phyloP scores from a whole-genome alignment of 352 stramenopile genomes.

The Globisporangium paroecandrum region DNA sequence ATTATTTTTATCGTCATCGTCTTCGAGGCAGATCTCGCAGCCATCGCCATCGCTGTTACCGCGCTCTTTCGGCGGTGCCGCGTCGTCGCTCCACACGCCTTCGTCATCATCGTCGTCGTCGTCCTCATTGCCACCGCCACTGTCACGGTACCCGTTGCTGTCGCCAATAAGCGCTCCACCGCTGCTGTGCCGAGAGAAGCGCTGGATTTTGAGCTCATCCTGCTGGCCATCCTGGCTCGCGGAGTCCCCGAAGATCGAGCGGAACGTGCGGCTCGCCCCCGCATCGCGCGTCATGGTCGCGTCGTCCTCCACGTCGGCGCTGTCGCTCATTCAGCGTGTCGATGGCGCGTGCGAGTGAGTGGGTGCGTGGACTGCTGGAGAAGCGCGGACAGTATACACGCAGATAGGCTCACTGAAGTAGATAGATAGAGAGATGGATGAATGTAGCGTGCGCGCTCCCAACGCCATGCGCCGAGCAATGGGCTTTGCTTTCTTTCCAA shows the following conservation, averaged over 20 bases:
- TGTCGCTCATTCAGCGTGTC: slow-evolving; percentile 26
- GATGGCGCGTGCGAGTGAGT: neutral
- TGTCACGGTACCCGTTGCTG: slow-evolving; percentile 4
- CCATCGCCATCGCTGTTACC: slow-evolving; percentile 19
- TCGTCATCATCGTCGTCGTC: slow-evolving; percentile 46
- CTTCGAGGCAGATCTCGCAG: neutral
- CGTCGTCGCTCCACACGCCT: slow-evolving; percentile 54
- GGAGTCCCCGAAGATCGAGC: slow-evolving; percentile 55
- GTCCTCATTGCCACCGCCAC: slow-evolving; percentile 22
- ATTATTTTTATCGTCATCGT: neutral
- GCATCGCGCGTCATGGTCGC: slow-evolving; percentile 43
- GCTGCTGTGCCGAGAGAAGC: slow-evolving; percentile 12
- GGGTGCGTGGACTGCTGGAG: neutral
- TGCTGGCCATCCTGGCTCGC: slow-evolving; percentile 12
- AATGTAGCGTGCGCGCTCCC: neutral
- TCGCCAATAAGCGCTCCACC: neutral
- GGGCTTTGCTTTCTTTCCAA: neutral
- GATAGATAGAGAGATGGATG: neutral
- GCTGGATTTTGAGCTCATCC: slow-evolving; percentile 16
- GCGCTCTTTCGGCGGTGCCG: slow-evolving; percentile 14
- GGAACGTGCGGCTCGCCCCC: slow-evolving; percentile 65
- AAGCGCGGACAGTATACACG: neutral
- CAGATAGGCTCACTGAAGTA: neutral
- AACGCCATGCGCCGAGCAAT: neutral
- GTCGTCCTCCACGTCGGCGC: slow-evolving; percentile 12